A percentile compares a stretch with the other conserved stretches of the same genome.
phyloP scores from a whole-genome alignment of 2,329 filamentous ascomycete species.

The Pestalotiopsis sp. region DNA sequence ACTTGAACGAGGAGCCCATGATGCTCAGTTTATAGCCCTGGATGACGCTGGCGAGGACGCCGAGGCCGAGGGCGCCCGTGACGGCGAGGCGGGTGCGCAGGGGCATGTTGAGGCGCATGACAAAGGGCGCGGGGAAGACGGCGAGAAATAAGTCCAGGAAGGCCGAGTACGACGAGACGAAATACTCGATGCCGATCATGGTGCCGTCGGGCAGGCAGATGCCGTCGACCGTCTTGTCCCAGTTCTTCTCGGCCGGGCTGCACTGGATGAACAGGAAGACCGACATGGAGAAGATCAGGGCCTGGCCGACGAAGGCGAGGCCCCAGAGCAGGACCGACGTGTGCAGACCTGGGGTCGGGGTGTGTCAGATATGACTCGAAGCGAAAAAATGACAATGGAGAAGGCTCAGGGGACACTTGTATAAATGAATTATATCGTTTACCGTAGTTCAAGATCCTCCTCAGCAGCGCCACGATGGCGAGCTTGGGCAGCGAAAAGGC shows the following conservation, averaged over 20 bases:
- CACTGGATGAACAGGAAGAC: conserved; percentile 10
- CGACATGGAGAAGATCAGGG: conserved; percentile 7
- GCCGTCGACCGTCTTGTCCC: not conserved
- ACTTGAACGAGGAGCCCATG: not conserved
- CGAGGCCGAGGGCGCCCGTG: not conserved
- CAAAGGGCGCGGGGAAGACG: conserved; percentile 1
- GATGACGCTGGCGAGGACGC: conserved; percentile 6
- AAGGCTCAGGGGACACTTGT: too few relatives aligned
- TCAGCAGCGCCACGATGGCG: conserved; percentile 1
- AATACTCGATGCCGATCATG: conserved; percentile 10
- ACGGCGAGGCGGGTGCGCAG: conserved; percentile 1
- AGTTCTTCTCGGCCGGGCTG: conserved; percentile 5
- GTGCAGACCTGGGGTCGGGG: not conserved
- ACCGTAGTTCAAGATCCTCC: conserved; percentile 1
- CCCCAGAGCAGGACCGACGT: conserved; percentile 1
- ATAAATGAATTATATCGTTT: not conserved
- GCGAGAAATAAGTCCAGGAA: not conserved
- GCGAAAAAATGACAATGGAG: too few relatives aligned
- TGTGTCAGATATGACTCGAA: too few relatives aligned
- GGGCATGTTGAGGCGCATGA: conserved; percentile 11
- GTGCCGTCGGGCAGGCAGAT: not conserved
- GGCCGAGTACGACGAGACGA: conserved; percentile 7
- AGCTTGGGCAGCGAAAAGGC: conserved; percentile 11
- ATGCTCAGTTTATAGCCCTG: conserved; percentile 8
- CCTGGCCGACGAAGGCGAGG: conserved; percentile 6